Conservation (phyloP, 331 rosid species). For the Arachis monticola region DNA sequence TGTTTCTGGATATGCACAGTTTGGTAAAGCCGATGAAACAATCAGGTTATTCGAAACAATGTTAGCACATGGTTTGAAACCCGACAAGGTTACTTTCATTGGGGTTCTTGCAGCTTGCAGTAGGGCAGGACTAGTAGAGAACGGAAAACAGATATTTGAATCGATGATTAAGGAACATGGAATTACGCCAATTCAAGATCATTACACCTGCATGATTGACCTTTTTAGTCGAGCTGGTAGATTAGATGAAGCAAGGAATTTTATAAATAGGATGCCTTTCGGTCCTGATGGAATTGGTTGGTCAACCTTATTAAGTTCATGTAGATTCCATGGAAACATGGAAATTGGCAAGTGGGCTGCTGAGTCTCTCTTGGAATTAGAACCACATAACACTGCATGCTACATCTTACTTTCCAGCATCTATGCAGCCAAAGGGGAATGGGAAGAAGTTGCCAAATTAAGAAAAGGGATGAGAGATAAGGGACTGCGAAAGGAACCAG, state of each 20-base stretch:
- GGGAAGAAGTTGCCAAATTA: slow-evolving; percentile 78
- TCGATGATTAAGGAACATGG: slow-evolving; percentile 71
- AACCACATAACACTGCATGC: slow-evolving; percentile 83
- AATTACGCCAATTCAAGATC: slow-evolving; percentile 66
- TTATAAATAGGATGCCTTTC: slow-evolving; percentile 72
- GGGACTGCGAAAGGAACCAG: slow-evolving; percentile 81
- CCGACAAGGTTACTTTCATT: slow-evolving; percentile 80
- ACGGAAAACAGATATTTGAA: slow-evolving; percentile 62
- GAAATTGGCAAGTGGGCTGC: slow-evolving; percentile 89
- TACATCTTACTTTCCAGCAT: slow-evolving; percentile 75
- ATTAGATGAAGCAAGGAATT: slow-evolving; percentile 70
- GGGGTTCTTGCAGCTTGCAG: slow-evolving; percentile 92
- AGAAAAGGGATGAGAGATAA: slow-evolving; percentile 78
- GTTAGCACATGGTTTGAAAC: slow-evolving; percentile 62
- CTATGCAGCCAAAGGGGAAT: slow-evolving; percentile 76
- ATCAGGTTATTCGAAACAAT: slow-evolving; percentile 65
- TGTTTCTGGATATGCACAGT: slow-evolving; percentile 78
- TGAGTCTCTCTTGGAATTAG: slow-evolving; percentile 68
- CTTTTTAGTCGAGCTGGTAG: slow-evolving; percentile 83
- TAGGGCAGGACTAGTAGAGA: slow-evolving; percentile 83
- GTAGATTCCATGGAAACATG: slow-evolving; percentile 64
- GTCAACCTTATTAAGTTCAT: slow-evolving; percentile 82
- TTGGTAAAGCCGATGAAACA: slow-evolving; percentile 77
- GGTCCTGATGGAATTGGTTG: slow-evolving; percentile 84
- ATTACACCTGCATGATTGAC: slow-evolving; percentile 87